phyloP scores from a whole-genome alignment of 306 rosid genomes.

The cucumber (Cucumis sativus) region Cucumber_9930_V3 NC_026660.2:21154001-21154500 shows the following conservation, averaged over 20 bases:
- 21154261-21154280: background rate
- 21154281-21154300: background rate
- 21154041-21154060: no score
- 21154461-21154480: background rate
- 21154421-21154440: background rate
- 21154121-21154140: no score
- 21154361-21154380: background rate
- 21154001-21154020: no score
- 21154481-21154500: background rate
- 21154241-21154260: background rate
- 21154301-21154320: background rate
- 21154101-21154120: no score
- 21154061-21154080: no score
- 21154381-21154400: background rate
- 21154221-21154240: background rate
- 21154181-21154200: no score
- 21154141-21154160: no score
- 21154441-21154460: background rate
- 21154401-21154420: background rate
- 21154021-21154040: no score
- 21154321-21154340: no score
- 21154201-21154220: no score
- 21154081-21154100: no score
- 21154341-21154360: background rate
- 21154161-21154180: no score